phyloP scores from a whole-genome alignment of 305 asterid species.

The Coffea humblotiana region DNA sequence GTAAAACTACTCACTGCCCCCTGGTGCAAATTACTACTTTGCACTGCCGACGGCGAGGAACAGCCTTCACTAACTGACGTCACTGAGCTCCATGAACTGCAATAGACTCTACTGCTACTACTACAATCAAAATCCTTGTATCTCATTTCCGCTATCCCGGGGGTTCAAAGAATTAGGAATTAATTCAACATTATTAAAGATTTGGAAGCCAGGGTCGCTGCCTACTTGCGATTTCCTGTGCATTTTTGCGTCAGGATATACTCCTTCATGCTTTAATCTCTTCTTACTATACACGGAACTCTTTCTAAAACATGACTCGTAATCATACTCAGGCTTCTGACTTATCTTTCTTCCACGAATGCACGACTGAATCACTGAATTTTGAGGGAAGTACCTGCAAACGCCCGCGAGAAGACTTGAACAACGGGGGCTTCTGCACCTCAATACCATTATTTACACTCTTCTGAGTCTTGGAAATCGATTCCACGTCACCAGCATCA shows the following conservation, averaged over 20 bases:
- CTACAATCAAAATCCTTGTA: slow-evolving; percentile 8
- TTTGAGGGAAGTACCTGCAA: slow-evolving; percentile 58
- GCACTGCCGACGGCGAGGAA: slow-evolving; percentile 35
- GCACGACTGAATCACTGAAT: slow-evolving; percentile 64
- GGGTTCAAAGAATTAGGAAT: slow-evolving; percentile 27
- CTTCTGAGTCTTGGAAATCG: slow-evolving; percentile 17
- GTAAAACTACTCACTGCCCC: slow-evolving; percentile 19
- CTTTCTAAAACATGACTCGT: slow-evolving; percentile 29
- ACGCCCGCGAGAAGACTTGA: slow-evolving; percentile 82
- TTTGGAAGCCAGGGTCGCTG: slow-evolving; percentile 28
- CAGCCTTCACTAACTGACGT: slow-evolving; percentile 52
- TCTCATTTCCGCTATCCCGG: slow-evolving; percentile 14
- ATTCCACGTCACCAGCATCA: slow-evolving; percentile 29
- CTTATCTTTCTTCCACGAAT: slow-evolving; percentile 67
- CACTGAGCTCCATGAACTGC: slow-evolving; percentile 53
- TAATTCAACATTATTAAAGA: slow-evolving; percentile 34
- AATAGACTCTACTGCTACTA: slow-evolving; percentile 18
- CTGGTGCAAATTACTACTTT: slow-evolving; percentile 32
- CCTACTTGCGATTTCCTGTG: slow-evolving; percentile 42
- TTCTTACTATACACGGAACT: slow-evolving; percentile 35
- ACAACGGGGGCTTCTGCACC: slow-evolving; percentile 49
- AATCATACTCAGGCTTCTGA: slow-evolving; percentile 18
- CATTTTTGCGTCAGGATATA: slow-evolving; percentile 30
- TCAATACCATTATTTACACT: slow-evolving; percentile 26
- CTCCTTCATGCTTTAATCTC: slow-evolving; percentile 42